Base-by-base conservation (phyloP, 1,284 basidiomycete genomes). In the Apiotrichum brassicae region DNA sequence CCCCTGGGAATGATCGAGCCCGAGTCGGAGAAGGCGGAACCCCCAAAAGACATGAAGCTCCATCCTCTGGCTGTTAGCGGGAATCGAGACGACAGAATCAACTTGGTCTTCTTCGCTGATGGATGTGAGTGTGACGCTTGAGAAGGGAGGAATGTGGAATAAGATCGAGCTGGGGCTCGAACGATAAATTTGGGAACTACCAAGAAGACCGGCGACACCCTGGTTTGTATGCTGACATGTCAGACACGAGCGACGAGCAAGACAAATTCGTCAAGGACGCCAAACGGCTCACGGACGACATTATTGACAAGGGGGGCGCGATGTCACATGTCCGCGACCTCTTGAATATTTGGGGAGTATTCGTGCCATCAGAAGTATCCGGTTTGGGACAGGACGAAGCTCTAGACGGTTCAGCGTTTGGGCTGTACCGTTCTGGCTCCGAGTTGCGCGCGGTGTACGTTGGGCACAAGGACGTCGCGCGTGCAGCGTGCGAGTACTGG, bases 331-430 rank as follows among this genome's bases (percentile, higher is more conserved):
- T 90, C 22, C 77, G 79, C 53, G 83, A 85, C 14, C 71, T 90
- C 30, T 70, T 90, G 51, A 90, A 90, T 62, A 84, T 90, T 57
- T 90, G 84, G 83, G 86, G 81, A 1, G 84, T 85, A 0, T 90
- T 87, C 60, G 77, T 82, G 7, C 82, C 86, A 0, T 62, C 25
- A 16, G 22, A 18, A n/a, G 58, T 88, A 85, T 86, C 83, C 48
- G 87, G 87, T 3, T 78, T 89, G 34, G 87, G 87, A 2, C 77
- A 78, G 2, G 81, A 82, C 38, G 73, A 74, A 44, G 81, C 85
- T 2, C 84, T 84, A 52, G 77, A 85, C 81, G 86, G 61, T 56
- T 78, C 85, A 2, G 76, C 81, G 0, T 90, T 84, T 61, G 87
- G 87, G 4, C 74, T 90, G 4, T 90, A 87, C 67, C 78, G 87